Base-by-base conservation (phyloP, 495 filamentous ascomycete genomes). In the Podospora comata region DNA sequence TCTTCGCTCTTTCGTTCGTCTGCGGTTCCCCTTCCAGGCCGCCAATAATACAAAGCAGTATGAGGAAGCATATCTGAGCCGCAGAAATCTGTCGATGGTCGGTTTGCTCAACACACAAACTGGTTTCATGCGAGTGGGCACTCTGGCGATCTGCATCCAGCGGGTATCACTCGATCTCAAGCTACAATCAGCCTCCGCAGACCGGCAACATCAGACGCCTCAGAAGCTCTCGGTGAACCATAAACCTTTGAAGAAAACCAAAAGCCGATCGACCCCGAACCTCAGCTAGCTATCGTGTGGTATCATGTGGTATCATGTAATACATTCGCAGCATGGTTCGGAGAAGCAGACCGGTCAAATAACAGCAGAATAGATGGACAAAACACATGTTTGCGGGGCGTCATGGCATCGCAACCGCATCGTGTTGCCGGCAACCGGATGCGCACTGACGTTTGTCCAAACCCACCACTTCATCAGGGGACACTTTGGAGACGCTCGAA, bases 81-180 rank as follows among this genome's bases (percentile, higher is more conserved):
- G 58, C 58, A 30, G 1, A 20, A n/a, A 15, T 20, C 27, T 3
- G 39, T 30, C 60, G n/a, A 13, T 15, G 23, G 30, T 28, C 19
- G 27, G 27, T 28, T 44, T 44, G 27, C 23, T 28, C 28, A 30
- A 11, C n/a, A 28, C 39, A 3, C 16, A 57, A 18, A 23, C 7
- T 28, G 18, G 60, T 62, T 62, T 62, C 60, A 62, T 62, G 60
- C 60, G 60, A 19, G 60, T 62, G 60, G 60, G 28, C 58, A 60
- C 26, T 30, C 4, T 16, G 58, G 26, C 26, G 58, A 60, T 60
- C 58, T 18, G 13, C 16, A 23, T 16, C 54, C 5, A 16, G 20
- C 54, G 18, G 54, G 20, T n/a, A 5, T 57, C 54, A 57, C 20
- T 23, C 6, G 20, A 18, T 57, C 54, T 57, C 15, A 18, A 5